A percentile compares a stretch with the other conserved stretches of the same genome.
Evolutionary conservation across 257 asterid species (phyloP).

Genomic region (Agastache rugosa): DNA sequence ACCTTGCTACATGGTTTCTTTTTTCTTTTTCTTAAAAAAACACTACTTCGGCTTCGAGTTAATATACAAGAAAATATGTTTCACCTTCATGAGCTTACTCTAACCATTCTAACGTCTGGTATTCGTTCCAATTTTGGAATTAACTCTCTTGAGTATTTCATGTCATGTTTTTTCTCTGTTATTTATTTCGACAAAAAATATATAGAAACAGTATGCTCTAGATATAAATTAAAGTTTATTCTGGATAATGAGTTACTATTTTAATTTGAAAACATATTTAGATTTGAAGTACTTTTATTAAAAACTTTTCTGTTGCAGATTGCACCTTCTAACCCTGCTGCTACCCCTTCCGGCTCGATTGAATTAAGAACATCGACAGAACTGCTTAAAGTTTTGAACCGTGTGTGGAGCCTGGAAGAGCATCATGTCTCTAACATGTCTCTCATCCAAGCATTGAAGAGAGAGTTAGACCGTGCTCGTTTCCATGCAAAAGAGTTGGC

Average conservation of each 20-base stretch:
- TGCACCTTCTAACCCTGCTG: slow-evolving; percentile 70
- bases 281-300: background rate
- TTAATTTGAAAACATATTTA: background rate
- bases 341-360: slow-evolving; percentile 71
- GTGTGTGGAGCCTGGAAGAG: slow-evolving; percentile 88
- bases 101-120: too few relatives aligned
- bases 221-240: too few relatives aligned
- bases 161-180: background rate
- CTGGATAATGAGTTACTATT: background rate
- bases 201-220: background rate
- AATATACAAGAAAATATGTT: too few relatives aligned
- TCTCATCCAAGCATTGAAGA: slow-evolving; percentile 65
- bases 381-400: slow-evolving; percentile 74
- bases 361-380: slow-evolving; percentile 77
- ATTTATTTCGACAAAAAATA: background rate
- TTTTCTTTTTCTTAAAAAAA: too few relatives aligned
- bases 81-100: too few relatives aligned
- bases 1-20: too few relatives aligned
- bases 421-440: slow-evolving; percentile 68
- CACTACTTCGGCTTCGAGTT: too few relatives aligned
- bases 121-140: too few relatives aligned
- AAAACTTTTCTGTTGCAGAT: slow-evolving; percentile 49
- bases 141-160: background rate
- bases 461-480: slow-evolving; percentile 70
- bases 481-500: slow-evolving; percentile 61